Base-by-base conservation (phyloP, 2,329 filamentous ascomycete species). In the Rhynchosporium agropyri region DNA sequence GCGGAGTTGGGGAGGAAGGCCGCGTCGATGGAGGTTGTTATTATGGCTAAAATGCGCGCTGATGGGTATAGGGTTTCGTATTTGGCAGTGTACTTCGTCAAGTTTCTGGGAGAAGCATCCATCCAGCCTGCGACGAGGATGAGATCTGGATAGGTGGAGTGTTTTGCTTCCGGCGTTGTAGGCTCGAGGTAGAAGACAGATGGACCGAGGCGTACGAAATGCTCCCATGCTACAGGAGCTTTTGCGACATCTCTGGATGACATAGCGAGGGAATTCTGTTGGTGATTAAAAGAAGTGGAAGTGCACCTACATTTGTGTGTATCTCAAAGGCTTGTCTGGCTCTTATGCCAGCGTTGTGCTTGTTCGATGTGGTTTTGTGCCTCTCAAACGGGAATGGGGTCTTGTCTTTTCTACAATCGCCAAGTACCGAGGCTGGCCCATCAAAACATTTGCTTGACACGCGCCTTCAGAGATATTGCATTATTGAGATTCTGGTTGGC, bases 51-150 rank as follows among this genome's bases (percentile, higher is more conserved):
- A 57, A 84, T 80, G 38, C 76, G 76, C 3, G 79, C 73, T 10
- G 71, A 68, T 7, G 80, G 80, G 46, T 76, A 77, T 4, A 81
- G 73, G 0, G 70, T 72, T 31, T 74, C 71, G 69, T 83, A 82
- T 58, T 76, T 73, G 1, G 71, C 61, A n/a, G 79, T 74, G 67
- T 82, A 83, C 73, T 83, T 83, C 57, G 75, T 69, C 33, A 81
- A 72, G 51, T 80, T 77, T 15, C 77, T 75, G 1, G 75, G 69
- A 7, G 71, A 69, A 2, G 80, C 80, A 56, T 78, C 78, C 73
- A 82, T 79, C 81, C 80, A 83, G 65, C 79, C 69, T 36, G 68
- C 76, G 57, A 79, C 72, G 60, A 83, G 70, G 58, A 83, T 73
- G 31, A 82, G 76, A 51, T 75, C 75, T 20, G 74, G 74, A 3